Conservation (phyloP, 1,284 basidiomycete species). For the Inonotus hispidus region DNA sequence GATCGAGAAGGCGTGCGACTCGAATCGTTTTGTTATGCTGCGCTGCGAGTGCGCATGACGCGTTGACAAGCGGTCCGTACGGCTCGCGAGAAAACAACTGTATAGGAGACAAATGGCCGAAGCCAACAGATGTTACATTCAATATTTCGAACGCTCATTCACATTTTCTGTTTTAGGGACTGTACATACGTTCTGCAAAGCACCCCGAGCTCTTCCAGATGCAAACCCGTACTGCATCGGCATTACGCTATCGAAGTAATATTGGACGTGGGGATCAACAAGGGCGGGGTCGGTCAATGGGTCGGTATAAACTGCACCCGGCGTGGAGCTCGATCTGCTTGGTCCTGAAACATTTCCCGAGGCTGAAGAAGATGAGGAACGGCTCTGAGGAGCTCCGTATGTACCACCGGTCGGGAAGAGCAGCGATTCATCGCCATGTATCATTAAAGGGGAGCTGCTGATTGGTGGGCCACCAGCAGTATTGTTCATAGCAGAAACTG, state of each 20-base stretch:
- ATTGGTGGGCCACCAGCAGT: neutral
- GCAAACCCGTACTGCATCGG: constrained; percentile 28
- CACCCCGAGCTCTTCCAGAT: constrained; percentile 5
- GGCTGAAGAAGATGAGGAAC: neutral
- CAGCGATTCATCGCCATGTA: constrained; percentile 5
- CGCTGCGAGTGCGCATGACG: constrained; percentile 69
- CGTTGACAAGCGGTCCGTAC: constrained; percentile 60
- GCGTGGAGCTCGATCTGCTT: constrained; percentile 5
- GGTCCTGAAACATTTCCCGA: neutral
- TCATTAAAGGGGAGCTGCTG: constrained; percentile 9
- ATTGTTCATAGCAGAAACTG: constrained; percentile 2
- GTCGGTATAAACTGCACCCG: neutral
- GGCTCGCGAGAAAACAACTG: constrained; percentile 41
- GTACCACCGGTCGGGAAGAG: neutral
- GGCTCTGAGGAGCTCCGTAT: neutral
- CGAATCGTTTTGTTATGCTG: constrained; percentile 61
- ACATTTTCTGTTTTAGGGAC: constrained; percentile 3
- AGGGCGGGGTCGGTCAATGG: constrained; percentile 13
- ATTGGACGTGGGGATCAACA: constrained; percentile 23
- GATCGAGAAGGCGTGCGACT: constrained; percentile 52
- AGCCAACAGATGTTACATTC: constrained; percentile 7
- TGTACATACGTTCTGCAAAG: constrained; percentile 21
- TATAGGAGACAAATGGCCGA: neutral
- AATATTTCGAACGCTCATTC: constrained; percentile 4
- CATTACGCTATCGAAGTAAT: constrained; percentile 29